Evolutionary conservation across 2,329 filamentous ascomycete genomes (phyloP), one percentile per base, ranked within the genome.

Genomic region (Furcasterigmium furcatum): DNA sequence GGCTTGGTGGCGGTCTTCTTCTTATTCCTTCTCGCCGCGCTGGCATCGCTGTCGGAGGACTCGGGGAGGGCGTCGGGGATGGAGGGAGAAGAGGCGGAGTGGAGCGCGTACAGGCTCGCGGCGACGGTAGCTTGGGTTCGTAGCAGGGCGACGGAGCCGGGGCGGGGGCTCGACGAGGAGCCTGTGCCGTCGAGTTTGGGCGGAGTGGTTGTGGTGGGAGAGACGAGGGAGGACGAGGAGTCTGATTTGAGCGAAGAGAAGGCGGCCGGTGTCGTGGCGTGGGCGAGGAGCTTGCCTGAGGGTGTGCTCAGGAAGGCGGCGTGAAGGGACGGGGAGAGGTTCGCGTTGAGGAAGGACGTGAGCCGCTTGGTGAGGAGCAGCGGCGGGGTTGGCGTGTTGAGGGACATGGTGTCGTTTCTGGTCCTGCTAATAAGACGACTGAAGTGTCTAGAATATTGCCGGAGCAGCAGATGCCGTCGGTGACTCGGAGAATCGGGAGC

Each of bases 321-420:
- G 49, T 79, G 79, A 25, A 85, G 70, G 48, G 76, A 68, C 4
- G 78, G 60, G 8, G 76, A 76, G 52, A 81, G 76, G 60, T 82
- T 79, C 50, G 74, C 66, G 57, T 74, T 71, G 39, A 85, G 77
- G 62, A 85, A 84, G 48, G 74, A 67, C 22, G 80, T 82, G 53
- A 85, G 74, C 50, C 79, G 79, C 61, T 84, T 84, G 29, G 78
- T 83, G 49, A 89, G 73, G 66, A 90, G 72, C 47, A 82, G 71
- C 21, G 79, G 77, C 30, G 78, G 77, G 30, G 75, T 73, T 20
- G 72, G 68, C 41, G 59, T 58, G 18, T 61, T 55, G 48, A 61
- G 55, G 38, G 67, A 62, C 66, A 69, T 70, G 41, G 20, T 41
- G 24, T n/a, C n/a, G n/a, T n/a, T n/a, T n/a, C n/a, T n/a, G n/a